Base-by-base conservation (phyloP, 2,329 filamentous ascomycete species). In the Pseudocercospora fijiensis region DNA sequence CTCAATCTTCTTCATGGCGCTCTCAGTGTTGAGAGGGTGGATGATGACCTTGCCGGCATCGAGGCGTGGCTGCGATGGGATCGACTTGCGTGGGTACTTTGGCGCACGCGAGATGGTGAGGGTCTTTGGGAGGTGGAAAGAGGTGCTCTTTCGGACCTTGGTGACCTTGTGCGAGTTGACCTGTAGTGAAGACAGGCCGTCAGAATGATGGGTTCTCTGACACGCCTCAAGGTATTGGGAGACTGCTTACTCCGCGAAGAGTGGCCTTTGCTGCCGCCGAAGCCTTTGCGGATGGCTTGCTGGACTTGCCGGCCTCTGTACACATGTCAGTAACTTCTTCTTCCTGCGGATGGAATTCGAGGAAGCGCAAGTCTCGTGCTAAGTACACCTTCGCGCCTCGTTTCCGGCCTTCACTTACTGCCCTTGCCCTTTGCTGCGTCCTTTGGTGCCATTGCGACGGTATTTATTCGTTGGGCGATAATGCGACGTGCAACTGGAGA, bases 1-100 rank as follows among this genome's bases (percentile, higher is more conserved):
- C 87, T 99, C 95, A 76, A 99, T 97, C 90, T 97, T 97, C 92
- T 99, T 99, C 94, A 99, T 98, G 78, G 96, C 95, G 78, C 90
- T 95, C 90, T 99, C 95, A 67, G 95, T 99, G 90, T 99, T 99
- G 79, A 99, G 88, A 73, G 95, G 95, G 88, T 97, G 92, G 79
- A 98, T 86, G 81, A 99, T 90, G 81, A 98, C 86, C 89, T 96
- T 97, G 88, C 93, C 91, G 84, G 94, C 91, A 84, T 99, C 95
- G 77, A 99, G 91, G 76, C 92, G 90, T 75, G 93, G 90, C 79
- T 87, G 86, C 81, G 94, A 90, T 76, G 91, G 89, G 80, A 99
- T 88, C 73, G 92, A 93, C 87, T 95, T 96, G 85, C 94, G 92
- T 74, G 91, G 93, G 87, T 96, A 98, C 85, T 96, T 96, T 81